Base-by-base conservation (phyloP, 805 yeast genomes). In the Debaryomyces castellii region DNA sequence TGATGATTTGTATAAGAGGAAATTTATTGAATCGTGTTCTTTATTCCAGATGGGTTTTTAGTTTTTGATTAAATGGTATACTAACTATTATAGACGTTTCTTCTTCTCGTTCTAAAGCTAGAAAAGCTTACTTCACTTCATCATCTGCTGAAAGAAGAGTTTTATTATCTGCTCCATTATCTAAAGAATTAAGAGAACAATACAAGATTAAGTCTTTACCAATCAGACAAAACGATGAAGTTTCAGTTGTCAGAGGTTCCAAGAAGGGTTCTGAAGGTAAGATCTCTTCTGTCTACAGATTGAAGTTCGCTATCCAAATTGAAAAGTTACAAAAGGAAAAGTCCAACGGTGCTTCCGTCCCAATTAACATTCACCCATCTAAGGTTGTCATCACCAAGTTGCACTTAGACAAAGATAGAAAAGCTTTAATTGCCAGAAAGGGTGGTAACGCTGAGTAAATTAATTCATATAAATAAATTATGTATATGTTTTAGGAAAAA, bases 261-360 rank as follows among this genome's bases (percentile, higher is more conserved):
- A 88, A 89, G 87, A 94, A 94, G 84, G 99, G 98, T 76, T 90
- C 92, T 67, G 99, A 92, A 83, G 99, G 99, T 79, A 89, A 90
- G 80, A 83, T 94, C 75, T 80, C 94, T 62, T 87, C 96, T 59
- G 98, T 92, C 64, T 94, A 94, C 97, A 92, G 99, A 87, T 87
- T 94, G 80, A 94, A 94, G 78, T 94, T 81, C 73, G 84, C 96
- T 65, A 82, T 94, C 63, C 98, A 92, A 80, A 86, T 94, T 67
- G 98, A 91, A 82, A 92, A 92, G 82, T 82, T 94, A 74, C 84
- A 92, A 80, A 87, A 85, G 81, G 98, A 94, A 81, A 94, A 94
- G 83, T 89, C 96, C 62, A 87, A 85, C 81, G 98, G 97, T 80
- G 95, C 96, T 69, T 82, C 97, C 54, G 87, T 91, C 63, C 98